Evolutionary conservation across 1,139 yeast genomes (phyloP).

Genomic region (Magnusiomyces ingens): DNA sequence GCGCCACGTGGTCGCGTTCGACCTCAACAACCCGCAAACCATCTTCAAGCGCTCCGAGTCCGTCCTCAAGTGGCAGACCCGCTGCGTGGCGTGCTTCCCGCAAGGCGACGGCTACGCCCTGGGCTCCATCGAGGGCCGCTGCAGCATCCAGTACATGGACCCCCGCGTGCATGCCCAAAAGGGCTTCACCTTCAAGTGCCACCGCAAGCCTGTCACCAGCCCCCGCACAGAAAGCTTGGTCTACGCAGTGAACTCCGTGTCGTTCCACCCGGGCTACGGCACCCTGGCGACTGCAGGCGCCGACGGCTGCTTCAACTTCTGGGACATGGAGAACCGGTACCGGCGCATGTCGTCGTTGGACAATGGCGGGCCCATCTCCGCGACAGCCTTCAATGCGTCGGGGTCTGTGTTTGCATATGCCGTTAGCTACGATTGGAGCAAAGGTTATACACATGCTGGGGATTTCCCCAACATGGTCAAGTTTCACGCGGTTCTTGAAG

Average conservation of each 20-base stretch:
- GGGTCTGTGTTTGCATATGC: conserved; percentile 92
- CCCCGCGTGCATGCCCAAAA: conserved; percentile 57
- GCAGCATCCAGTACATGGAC: conserved; percentile 92
- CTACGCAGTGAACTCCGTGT: conserved; percentile 72
- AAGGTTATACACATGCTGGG: conserved; percentile 69
- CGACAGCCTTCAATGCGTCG: conserved; percentile 71
- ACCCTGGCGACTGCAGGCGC: conserved; percentile 93
- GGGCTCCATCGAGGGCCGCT: conserved; percentile 92
- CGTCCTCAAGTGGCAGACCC: conserved; percentile 90
- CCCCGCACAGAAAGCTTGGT: conserved; percentile 46
- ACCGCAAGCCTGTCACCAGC: conserved; percentile 45
- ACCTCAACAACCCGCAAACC: conserved; percentile 70
- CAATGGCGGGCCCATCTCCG: conserved; percentile 66
- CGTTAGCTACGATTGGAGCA: conserved; percentile 80
- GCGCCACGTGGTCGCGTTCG: conserved; percentile 69
- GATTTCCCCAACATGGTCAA: conserved; percentile 60
- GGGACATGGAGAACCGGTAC: conserved; percentile 94
- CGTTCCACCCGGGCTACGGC: conserved; percentile 85
- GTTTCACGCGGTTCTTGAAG: conserved; percentile 79
- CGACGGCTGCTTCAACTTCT: conserved; percentile 88
- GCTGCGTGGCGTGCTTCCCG: conserved; percentile 76
- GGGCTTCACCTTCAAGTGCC: conserved; percentile 93
- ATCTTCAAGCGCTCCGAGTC: conserved; percentile 69
- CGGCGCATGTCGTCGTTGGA: conserved; percentile 76
- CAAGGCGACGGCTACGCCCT: conserved; percentile 88